A percentile compares a stretch with the other conserved stretches of the same genome.
Conservation (phyloP, 352 stramenopile species). For the Pythium dissotocum region DNA sequence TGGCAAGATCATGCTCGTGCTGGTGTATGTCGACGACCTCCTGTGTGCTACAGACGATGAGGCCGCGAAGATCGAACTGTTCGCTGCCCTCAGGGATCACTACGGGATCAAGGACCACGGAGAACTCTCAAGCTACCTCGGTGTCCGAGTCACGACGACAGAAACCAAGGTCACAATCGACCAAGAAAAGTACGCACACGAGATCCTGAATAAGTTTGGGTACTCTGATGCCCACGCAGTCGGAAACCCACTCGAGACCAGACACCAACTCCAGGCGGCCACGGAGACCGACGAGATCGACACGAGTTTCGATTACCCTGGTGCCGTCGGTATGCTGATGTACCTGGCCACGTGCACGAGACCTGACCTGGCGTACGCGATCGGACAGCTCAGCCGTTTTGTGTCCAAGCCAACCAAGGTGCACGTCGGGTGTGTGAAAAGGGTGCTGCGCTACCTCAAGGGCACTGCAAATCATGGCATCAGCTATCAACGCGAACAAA, state of each 20-base stretch:
- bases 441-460: conserved; percentile 15
- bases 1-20: too few species aligned
- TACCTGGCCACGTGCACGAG: conserved; percentile 32
- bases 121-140: background rate
- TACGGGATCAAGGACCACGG: background rate
- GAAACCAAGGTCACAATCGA: background rate
- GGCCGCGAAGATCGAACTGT: background rate
- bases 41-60: too few species aligned
- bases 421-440: conserved; percentile 17
- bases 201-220: background rate
- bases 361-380: conserved; percentile 28
- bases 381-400: conserved; percentile 32
- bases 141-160: background rate
- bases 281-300: conserved; percentile 3
- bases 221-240: background rate
- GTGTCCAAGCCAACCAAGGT: conserved; percentile 16
- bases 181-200: background rate
- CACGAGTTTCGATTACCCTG: conserved; percentile 24
- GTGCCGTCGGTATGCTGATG: conserved; percentile 29
- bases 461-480: conserved; percentile 6
- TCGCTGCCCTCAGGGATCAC: background rate
- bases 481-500: background rate
- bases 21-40: too few species aligned
- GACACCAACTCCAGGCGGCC: background rate
- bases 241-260: background rate